phyloP scores from a whole-genome alignment of 108 stramenopile genomes.

The Nannochloropsis oceanica region DNA sequence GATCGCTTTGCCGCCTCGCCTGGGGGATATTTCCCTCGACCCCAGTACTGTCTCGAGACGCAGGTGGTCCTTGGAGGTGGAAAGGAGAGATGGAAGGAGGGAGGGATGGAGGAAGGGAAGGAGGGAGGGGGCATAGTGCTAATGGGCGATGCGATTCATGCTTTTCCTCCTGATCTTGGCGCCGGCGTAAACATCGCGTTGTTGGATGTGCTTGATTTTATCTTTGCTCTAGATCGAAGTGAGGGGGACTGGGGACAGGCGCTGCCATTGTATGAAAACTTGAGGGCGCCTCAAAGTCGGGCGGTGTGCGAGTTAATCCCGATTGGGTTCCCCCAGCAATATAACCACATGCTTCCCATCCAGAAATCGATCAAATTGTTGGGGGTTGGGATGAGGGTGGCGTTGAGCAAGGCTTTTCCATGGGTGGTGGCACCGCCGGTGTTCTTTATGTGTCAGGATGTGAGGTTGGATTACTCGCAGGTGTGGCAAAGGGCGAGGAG shows the following conservation, averaged over 20 bases:
- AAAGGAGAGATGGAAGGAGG: neutral
- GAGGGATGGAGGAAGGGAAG: neutral
- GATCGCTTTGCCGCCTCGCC: constrained; percentile 1
- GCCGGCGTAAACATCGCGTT: constrained; percentile 15
- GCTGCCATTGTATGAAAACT: neutral
- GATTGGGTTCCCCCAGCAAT: constrained; percentile 17
- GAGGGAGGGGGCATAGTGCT: constrained; percentile 1
- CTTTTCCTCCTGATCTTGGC: constrained; percentile 16
- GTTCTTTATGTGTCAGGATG: neutral
- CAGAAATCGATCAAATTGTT: neutral
- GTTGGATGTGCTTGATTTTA: constrained; percentile 1
- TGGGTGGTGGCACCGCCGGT: constrained; percentile 4
- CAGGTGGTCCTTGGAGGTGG: neutral
- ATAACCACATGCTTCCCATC: constrained; percentile 1
- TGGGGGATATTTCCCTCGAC: constrained; percentile 15
- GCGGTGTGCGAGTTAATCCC: constrained; percentile 8
- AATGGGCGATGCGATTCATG: constrained; percentile 18
- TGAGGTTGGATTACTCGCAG: neutral
- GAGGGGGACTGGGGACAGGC: constrained; percentile 1
- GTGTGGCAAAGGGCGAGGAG: neutral
- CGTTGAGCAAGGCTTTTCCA: constrained; percentile 5
- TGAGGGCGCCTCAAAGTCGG: neutral
- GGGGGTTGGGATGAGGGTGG: neutral
- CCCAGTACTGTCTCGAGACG: constrained; percentile 10
- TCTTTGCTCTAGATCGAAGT: neutral